Evolutionary conservation across 2,329 filamentous ascomycete genomes (phyloP), one percentile per base, ranked within the genome.

Genomic region (Falciphora oryzae): DNA sequence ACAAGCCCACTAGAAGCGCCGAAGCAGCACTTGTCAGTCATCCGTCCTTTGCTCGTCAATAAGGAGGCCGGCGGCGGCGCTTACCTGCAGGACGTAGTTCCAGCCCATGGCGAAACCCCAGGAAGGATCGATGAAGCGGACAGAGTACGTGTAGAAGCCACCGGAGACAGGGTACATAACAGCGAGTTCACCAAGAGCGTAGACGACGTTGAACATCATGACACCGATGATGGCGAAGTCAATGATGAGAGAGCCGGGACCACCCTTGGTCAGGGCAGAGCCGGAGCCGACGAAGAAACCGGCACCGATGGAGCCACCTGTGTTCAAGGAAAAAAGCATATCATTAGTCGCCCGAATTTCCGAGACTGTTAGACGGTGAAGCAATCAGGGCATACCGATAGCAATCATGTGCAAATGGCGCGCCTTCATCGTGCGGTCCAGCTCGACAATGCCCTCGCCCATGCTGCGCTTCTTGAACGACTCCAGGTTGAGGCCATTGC

Each of bases 241-340:
- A 65, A 83, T 75, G 53, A 83, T 70, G 28, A 82, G 69, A 29
- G 77, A 76, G 5, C 71, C 79, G 32, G 80, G 80, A 6, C 80
- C 76, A 75, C 84, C 84, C 65, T 75, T 79, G 67, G 71, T 71
- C n/a, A 86, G 75, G 60, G 84, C 84, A 68, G 75, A 72, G 69
- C 84, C 84, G 50, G 83, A 85, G 69, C 84, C 83, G 71, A 86
- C 84, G 73, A 86, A 87, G 77, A 87, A 85, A 76, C 84, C 84
- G 72, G 84, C 84, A 73, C 84, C 84, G 65, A 87, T 87, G 38
- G 83, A 85, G 66, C 84, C 84, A 71, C 83, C 63, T 64, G 14
- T 5, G 38, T 44, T 3, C 29, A n/a, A 28, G 1, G 58, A 14
- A 13, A 16, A 59, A 59, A 58, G 6, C n/a, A 28, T 18, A 18